Evolutionary conservation across 2,329 filamentous ascomycete species (phyloP).

Genomic region (Neobulgaria alba): DNA sequence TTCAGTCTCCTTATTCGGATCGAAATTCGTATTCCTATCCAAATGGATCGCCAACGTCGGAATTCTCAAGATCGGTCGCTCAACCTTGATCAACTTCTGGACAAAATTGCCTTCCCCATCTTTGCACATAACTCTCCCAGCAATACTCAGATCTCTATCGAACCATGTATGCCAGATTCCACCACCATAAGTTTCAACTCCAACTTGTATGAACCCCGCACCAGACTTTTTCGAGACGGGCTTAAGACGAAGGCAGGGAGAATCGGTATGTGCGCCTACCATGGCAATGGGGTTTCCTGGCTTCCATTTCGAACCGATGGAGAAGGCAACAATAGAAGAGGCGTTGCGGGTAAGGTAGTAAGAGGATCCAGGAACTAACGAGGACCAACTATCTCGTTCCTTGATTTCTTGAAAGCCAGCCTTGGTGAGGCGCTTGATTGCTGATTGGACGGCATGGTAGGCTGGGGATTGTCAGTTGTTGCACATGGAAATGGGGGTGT

Average conservation of each 20-base stretch:
- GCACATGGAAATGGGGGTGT: conserved; percentile 4
- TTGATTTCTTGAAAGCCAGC: conserved; percentile 83
- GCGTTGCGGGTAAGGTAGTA: conserved; percentile 94
- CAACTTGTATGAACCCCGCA: conserved; percentile 86
- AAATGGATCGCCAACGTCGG: conserved; percentile 93
- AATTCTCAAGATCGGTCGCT: conserved; percentile 82
- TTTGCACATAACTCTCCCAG: conserved; percentile 77
- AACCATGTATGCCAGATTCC: conserved; percentile 99
- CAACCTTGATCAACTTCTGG: conserved; percentile 82
- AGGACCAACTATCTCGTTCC: conserved; percentile 84
- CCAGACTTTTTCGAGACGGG: conserved; percentile 83
- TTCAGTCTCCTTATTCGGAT: conserved; percentile 96
- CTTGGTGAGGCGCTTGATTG: conserved; percentile 65
- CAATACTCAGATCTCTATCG: conserved; percentile 85
- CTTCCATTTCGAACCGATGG: conserved; percentile 83
- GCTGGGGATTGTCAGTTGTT: conserved; percentile 41
- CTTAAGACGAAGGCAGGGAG: conserved; percentile 84
- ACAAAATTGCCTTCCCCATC: conserved; percentile 65
- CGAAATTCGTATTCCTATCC: conserved; percentile 74
- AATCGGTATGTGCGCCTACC: conserved; percentile 94
- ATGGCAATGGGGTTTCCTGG: conserved; percentile 86
- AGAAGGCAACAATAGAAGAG: conserved; percentile 87
- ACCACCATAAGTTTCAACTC: conserved; percentile 93
- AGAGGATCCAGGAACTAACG: conserved; percentile 77
- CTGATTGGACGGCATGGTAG: conserved; percentile 83